Evolutionary conservation across 148 eudicot species (phyloP).

Genomic region (Fagopyrum esculentum): DNA sequence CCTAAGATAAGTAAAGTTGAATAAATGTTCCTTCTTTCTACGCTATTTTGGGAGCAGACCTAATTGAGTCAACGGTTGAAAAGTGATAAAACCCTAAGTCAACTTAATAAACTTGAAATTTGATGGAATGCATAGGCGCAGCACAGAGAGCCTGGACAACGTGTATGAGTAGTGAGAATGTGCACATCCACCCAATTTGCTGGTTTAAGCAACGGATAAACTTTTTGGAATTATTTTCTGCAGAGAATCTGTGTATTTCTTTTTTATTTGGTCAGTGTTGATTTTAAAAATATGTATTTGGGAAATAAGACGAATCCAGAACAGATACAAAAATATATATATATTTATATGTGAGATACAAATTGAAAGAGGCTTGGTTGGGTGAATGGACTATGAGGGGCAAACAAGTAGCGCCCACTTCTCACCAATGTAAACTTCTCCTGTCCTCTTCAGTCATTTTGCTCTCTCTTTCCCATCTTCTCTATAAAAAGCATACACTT

Average conservation of each 20-base stretch:
- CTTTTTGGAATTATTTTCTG: not conserved
- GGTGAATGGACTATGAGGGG: not conserved
- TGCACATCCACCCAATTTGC: not conserved
- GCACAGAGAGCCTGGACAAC: constrained; percentile 3
- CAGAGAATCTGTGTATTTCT: not conserved
- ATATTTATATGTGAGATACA: not conserved
- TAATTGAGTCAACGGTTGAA: constrained; percentile 9
- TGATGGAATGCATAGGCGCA: not conserved
- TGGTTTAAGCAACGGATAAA: not conserved
- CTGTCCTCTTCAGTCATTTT: constrained; percentile 14
- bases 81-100: constrained; percentile 4
- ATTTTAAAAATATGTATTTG: not conserved
- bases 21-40: not conserved
- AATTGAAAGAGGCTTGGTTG: constrained; percentile 2
- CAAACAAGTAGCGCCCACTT: constrained; percentile 6
- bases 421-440: constrained; percentile 6
- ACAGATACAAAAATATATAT: not conserved
- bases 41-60: not conserved
- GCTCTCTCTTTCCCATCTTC: constrained; percentile 19
- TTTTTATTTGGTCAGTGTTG: not conserved
- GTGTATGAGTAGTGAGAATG: not conserved
- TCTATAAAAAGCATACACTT: constrained; percentile 27
- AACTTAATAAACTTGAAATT: not conserved
- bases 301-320: no score
- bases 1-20: no score